Conservation (phyloP, 2,329 filamentous ascomycete genomes). For the Dothistroma pini region DNA sequence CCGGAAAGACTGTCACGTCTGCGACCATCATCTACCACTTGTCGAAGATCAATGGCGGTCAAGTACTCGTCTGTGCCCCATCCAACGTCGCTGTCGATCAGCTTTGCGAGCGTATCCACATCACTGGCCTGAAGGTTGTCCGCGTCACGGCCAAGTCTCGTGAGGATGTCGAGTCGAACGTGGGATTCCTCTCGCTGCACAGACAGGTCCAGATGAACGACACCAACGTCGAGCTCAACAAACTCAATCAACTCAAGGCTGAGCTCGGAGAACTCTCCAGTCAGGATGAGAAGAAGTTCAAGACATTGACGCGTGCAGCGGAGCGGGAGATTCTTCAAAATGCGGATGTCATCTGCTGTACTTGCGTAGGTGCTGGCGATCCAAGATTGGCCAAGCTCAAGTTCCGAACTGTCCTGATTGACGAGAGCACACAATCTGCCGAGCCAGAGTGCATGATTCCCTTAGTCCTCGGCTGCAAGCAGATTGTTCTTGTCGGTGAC, state of each 20-base stretch:
- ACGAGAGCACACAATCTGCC: slow-evolving; percentile 96
- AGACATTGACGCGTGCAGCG: slow-evolving; percentile 86
- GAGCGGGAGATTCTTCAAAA: slow-evolving; percentile 94
- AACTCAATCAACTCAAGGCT: slow-evolving; percentile 87
- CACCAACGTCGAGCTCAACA: slow-evolving; percentile 87
- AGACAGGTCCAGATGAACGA: slow-evolving; percentile 97
- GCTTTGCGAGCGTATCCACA: slow-evolving; percentile 93
- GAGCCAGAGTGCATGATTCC: slow-evolving; percentile 99
- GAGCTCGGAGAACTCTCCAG: slow-evolving; percentile 89
- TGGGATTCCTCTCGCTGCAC: slow-evolving; percentile 90
- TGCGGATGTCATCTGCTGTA: slow-evolving; percentile 98
- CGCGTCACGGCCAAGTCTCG: slow-evolving; percentile 98
- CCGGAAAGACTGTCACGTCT: slow-evolving; percentile 97
- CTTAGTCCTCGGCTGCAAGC: slow-evolving; percentile 93
- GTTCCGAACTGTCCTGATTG: slow-evolving; percentile 95
- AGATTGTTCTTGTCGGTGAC: slow-evolving; percentile 96
- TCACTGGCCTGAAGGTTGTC: slow-evolving; percentile 91
- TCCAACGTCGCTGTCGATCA: slow-evolving; percentile 99
- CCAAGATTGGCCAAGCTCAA: slow-evolving; percentile 95
- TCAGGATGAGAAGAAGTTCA: slow-evolving; percentile 98
- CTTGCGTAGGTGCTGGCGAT: slow-evolving; percentile 94
- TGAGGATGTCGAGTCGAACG: slow-evolving; percentile 97
- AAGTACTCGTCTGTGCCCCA: slow-evolving; percentile 92
- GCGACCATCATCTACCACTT: slow-evolving; percentile 98
- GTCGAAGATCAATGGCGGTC: slow-evolving; percentile 89